phyloP scores from a whole-genome alignment of 2,329 filamentous ascomycete genomes.

The Trichoderma guizhouense region DNA sequence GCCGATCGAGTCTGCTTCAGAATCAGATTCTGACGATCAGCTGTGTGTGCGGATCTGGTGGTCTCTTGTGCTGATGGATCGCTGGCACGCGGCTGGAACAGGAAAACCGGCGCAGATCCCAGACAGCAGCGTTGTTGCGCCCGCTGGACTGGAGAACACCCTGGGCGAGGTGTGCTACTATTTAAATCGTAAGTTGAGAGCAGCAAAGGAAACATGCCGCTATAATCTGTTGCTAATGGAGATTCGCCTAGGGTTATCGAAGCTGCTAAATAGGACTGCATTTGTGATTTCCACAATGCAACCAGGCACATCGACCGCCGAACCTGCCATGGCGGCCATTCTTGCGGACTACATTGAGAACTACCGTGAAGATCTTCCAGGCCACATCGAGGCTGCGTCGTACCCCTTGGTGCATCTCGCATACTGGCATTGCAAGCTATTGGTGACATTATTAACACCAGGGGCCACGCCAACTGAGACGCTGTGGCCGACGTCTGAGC shows the following conservation, averaged over 20 bases:
- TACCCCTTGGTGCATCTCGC: conserved; percentile 61
- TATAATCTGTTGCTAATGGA: conserved; percentile 18
- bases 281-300: conserved; percentile 37
- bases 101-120: conserved; percentile 61
- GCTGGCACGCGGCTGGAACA: conserved; percentile 69
- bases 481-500: conserved; percentile 57
- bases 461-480: conserved; percentile 54
- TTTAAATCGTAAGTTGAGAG: conserved; percentile 57
- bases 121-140: conserved; percentile 57
- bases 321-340: conserved; percentile 34
- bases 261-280: conserved; percentile 47
- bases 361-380: conserved; percentile 62
- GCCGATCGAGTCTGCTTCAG: conserved; percentile 45
- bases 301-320: conserved; percentile 34
- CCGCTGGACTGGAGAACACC: conserved; percentile 55
- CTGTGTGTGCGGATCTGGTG: conserved; percentile 67
- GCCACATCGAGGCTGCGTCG: conserved; percentile 48
- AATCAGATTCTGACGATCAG: conserved; percentile 59
- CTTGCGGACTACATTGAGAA: conserved; percentile 49
- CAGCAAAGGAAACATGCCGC: not conserved
- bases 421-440: conserved; percentile 67
- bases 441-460: conserved; percentile 59
- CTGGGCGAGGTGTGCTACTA: conserved; percentile 64
- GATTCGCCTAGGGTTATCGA: conserved; percentile 46
- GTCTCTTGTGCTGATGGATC: conserved; percentile 67